Base-by-base conservation (phyloP, 1,284 basidiomycete genomes). In the Fereydounia khargensis region DNA sequence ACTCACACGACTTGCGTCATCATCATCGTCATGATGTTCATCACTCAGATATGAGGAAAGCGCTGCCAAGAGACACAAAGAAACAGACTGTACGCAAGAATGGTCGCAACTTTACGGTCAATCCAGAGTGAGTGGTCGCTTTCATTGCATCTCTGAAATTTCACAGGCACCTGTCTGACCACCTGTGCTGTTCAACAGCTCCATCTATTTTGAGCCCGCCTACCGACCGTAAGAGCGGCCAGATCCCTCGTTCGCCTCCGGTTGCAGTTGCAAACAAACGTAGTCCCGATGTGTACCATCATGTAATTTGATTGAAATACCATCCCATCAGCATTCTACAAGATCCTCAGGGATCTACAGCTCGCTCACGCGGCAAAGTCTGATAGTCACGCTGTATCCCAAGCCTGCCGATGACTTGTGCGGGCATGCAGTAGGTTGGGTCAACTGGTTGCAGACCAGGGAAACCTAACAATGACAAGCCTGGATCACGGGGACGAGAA, bases 361-460 rank as follows among this genome's bases (percentile, higher is more conserved):
- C n/a, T n/a, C n/a, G n/a, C n/a, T n/a, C 43, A 6, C 43, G 20
- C 10, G 35, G 35, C 14, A 43, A 41, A 17, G 32, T 22, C 36
- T 73, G 65, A 35, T 49, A 70, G 9, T 58, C 47, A n/a, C 64
- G 39, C 16, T 56, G 39, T 17, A 73, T 71, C 6, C 58, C 44
- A 23, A 74, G 42, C 28, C 39, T 39, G 16, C 48, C 33, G 19
- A 89, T 91, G 10, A 91, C 71, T 3, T 77, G 73, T 1, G 86
- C 85, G 1, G 92, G 94, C 89, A 98, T 91, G 78, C 92, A 97
- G 75, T 92, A 97, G 17, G 96, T 86, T 0, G 94, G 94, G 74
- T 97, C 94, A 20, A 97, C 79, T 59, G 88, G 86, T 24, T 83
- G 80, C 17, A 97, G 77, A 0, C 84, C 86, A 0, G 87, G 85